Evolutionary conservation across 192 early-diverging fungal genomes (phyloP).

Genomic region (Pilobolus umbonatus): DNA sequence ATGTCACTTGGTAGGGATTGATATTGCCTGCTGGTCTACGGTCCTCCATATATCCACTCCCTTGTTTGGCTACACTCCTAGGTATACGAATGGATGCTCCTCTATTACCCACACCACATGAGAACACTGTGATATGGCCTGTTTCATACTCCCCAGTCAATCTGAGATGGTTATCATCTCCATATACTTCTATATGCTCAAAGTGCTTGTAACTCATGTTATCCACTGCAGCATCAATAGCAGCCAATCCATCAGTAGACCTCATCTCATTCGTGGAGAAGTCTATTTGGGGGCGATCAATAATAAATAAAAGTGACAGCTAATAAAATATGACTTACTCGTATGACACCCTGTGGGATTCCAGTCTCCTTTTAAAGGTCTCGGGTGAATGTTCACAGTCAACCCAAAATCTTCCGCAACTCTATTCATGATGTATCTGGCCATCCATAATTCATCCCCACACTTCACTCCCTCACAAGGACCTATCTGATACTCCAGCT

Average conservation of each 20-base stretch:
- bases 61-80: slow-evolving; percentile 40
- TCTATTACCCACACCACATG: slow-evolving; percentile 47
- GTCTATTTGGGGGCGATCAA: slow-evolving; percentile 3
- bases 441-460: slow-evolving; percentile 49
- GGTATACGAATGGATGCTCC: slow-evolving; percentile 57
- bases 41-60: slow-evolving; percentile 52
- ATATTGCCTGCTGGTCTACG: slow-evolving; percentile 53
- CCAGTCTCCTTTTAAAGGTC: slow-evolving; percentile 51
- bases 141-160: slow-evolving; percentile 49
- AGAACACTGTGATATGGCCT: slow-evolving; percentile 47
- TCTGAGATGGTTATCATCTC: slow-evolving; percentile 49
- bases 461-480: slow-evolving; percentile 42
- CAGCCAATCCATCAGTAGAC: slow-evolving; percentile 34
- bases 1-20: slow-evolving; percentile 49
- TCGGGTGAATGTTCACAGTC: slow-evolving; percentile 46
- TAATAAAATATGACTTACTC: slow-evolving; percentile 10
- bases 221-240: slow-evolving; percentile 49
- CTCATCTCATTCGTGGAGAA: slow-evolving; percentile 49
- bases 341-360: slow-evolving; percentile 52
- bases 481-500: slow-evolving; percentile 51
- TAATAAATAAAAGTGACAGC: background rate
- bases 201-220: slow-evolving; percentile 38
- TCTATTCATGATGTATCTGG: slow-evolving; percentile 41
- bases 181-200: slow-evolving; percentile 52
- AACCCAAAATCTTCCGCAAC: slow-evolving; percentile 51